phyloP scores from a whole-genome alignment of 2,329 filamentous ascomycete species.

The Xylariomycetidae sp. region DNA sequence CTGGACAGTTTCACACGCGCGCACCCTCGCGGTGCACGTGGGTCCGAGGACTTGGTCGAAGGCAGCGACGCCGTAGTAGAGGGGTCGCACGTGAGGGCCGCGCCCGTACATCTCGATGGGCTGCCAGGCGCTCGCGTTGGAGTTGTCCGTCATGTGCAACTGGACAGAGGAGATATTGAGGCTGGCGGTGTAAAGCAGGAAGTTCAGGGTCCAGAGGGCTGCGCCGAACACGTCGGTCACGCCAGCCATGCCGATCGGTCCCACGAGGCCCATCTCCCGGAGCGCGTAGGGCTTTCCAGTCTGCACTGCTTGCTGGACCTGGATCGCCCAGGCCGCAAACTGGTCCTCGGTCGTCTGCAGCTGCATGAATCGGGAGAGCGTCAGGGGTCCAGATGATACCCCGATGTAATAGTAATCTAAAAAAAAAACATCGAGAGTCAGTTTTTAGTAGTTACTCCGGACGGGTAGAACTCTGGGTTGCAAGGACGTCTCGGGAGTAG shows the following conservation, averaged over 20 bases:
- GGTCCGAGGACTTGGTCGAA: conserved; percentile 45
- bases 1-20: conserved; percentile 26
- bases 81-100: conserved; percentile 39
- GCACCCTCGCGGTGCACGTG: conserved; percentile 37
- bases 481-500: too few relatives aligned
- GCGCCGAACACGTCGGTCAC: conserved; percentile 45
- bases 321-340: conserved; percentile 40
- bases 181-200: conserved; percentile 43
- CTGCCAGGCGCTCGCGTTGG: conserved; percentile 45
- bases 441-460: too few relatives aligned
- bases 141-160: conserved; percentile 52
- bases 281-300: conserved; percentile 43
- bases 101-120: conserved; percentile 35
- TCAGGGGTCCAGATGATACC: conserved; percentile 38
- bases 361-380: conserved; percentile 38
- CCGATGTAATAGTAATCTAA: conserved; percentile 49
- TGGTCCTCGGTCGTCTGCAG: conserved; percentile 41
- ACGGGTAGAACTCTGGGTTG: too few relatives aligned
- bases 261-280: conserved; percentile 47
- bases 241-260: conserved; percentile 40
- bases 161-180: conserved; percentile 43
- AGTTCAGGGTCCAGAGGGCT: conserved; percentile 48
- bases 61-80: conserved; percentile 47
- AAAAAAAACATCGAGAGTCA: too few relatives aligned
- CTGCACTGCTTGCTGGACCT: conserved; percentile 35